These are phyloP conservation scores for Globisporangium parvum DNA, from an alignment of 352 stramenopile species.

Conservation along the genomic window DNA sequence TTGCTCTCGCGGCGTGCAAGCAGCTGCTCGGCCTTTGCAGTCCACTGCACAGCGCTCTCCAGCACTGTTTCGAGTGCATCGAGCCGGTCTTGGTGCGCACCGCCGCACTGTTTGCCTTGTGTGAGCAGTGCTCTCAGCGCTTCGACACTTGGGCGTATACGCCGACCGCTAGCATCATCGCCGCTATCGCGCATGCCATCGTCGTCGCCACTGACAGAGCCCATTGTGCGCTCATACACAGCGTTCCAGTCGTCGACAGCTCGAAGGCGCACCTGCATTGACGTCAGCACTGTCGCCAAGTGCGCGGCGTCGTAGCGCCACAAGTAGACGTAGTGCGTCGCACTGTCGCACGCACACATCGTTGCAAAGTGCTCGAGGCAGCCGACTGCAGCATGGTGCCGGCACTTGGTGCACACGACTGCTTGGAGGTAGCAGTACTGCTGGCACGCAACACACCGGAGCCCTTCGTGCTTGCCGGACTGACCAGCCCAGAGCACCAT, in stretches of 20 bases:
- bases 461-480: conserved; percentile 65
- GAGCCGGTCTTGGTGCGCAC: conserved; percentile 19
- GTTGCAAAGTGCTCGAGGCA: conserved; percentile 64
- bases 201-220: conserved; percentile 8
- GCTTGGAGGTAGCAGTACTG: conserved; percentile 86
- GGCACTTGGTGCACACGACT: conserved; percentile 72
- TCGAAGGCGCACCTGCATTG: conserved; percentile 27
- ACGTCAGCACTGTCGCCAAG: conserved; percentile 29
- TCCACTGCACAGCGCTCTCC: conserved; percentile 18
- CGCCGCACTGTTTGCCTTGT: conserved; percentile 19
- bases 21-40: conserved; percentile 17
- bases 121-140: conserved; percentile 29
- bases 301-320: conserved; percentile 42
- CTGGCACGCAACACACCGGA: conserved; percentile 71
- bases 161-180: too few species aligned
- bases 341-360: conserved; percentile 72
- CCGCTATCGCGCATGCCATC: too few species aligned
- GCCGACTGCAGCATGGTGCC: conserved; percentile 50
- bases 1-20: conserved; percentile 8
- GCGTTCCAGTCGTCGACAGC: conserved; percentile 36
- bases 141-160: conserved; percentile 1
- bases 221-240: conserved; percentile 18
- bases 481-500: conserved; percentile 83
- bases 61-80: conserved; percentile 27
- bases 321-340: conserved; percentile 54